phyloP scores from a whole-genome alignment of 2,329 filamentous ascomycete species.

The Claviceps sp. region DNA sequence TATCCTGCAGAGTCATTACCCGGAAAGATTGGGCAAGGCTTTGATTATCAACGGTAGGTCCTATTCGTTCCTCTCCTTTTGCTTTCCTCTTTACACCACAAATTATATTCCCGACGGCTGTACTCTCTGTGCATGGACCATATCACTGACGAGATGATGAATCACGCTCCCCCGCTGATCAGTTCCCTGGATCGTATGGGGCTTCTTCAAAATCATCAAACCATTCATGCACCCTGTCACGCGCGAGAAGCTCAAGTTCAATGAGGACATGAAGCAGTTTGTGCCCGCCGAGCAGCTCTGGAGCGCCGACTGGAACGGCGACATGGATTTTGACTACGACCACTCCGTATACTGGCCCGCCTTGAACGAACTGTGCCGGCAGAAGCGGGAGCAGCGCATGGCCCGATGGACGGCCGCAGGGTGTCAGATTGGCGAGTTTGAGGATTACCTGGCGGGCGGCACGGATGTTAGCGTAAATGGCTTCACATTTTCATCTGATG shows the following conservation, averaged over 20 bases:
- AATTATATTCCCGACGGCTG: too few relatives aligned
- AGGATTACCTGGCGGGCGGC: constrained; percentile 69
- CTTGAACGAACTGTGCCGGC: constrained; percentile 55
- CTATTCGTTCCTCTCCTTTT: not conserved
- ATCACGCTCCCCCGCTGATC: not conserved
- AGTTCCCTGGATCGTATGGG: constrained; percentile 85
- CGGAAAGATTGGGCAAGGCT: constrained; percentile 77
- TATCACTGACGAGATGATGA: not conserved
- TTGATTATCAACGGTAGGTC: constrained; percentile 72
- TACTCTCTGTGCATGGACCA: not conserved
- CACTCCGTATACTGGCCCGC: constrained; percentile 84
- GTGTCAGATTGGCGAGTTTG: constrained; percentile 70
- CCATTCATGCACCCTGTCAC: constrained; percentile 95
- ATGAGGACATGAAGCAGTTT: constrained; percentile 75
- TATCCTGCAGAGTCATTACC: constrained; percentile 92
- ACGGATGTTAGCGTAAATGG: constrained; percentile 22
- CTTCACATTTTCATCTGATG: constrained; percentile 12
- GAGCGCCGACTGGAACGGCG: constrained; percentile 59
- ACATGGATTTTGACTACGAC: constrained; percentile 83
- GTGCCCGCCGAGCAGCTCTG: constrained; percentile 74
- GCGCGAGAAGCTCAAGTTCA: constrained; percentile 91
- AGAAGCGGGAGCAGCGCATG: constrained; percentile 47
- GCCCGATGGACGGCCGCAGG: constrained; percentile 70
- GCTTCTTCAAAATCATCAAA: constrained; percentile 92
- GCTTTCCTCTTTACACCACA: not conserved